Base-by-base conservation (phyloP, 305 asterid genomes). In the Rubia tinctorum region DNA sequence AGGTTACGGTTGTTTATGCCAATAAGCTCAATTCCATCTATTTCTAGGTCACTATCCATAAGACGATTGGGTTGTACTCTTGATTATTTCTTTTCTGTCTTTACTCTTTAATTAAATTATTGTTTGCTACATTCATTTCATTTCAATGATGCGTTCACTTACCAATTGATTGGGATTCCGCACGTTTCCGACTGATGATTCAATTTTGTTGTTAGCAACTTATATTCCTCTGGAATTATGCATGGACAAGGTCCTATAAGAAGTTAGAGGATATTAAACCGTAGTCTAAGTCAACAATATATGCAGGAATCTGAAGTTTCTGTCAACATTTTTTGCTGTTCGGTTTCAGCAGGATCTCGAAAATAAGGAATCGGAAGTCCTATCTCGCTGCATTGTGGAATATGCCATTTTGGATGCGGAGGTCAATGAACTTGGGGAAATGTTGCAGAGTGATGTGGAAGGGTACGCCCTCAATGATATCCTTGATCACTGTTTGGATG, bases 381-480 rank as follows among this genome's bases (percentile, higher is more conserved):
- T 79, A 82, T 81, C 87, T 51, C 79, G 58, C 37, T 76, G 75
- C 76, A 69, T 77, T 76, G 73, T 80, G 44, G 78, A 82, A 75
- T 75, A 84, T 82, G 74, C 83, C 27, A 83, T 77, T 66, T 83
- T 90, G 87, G 85, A 79, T 74, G 80, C 77, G 66, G 89, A 86
- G 82, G 82, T 87, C 66, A 85, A 85, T 71, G 91, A 81, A 81
- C 86, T 89, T 75, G 88, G 85, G 77, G 79, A 75, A 56, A 77
- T 86, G 79, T 66, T 84, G 73, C 83, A 73, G 68, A 70, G 66
- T 82, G 78, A 73, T 69, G 25, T 77, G 71, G 73, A 66, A 61
- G 80, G 56, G 72, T 55, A 72, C 58, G 73, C 72, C 68, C 81
- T 80, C 66, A 80, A 75, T 60, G 82, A 73, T 71, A 63, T 44